Evolutionary conservation across 2,329 filamentous ascomycete species (phyloP), one percentile per base, ranked within the genome.

Genomic region (Colletotrichum spinosum): DNA sequence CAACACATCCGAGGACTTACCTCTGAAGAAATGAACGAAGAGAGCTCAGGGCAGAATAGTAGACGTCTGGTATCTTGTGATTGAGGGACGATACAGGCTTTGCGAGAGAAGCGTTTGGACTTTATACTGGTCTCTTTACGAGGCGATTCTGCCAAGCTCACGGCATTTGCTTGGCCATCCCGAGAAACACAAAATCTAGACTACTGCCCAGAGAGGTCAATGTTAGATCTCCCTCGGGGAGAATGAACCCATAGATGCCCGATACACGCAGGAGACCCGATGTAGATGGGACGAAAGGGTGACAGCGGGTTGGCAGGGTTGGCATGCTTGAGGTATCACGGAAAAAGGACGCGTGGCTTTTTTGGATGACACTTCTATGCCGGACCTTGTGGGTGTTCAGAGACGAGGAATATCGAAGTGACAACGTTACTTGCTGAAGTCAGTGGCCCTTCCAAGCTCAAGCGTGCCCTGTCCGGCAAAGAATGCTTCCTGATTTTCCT

Each of bases 21-120:
- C 81, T 83, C 80, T 80, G 77, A 77, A 79, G 73, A 71, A 75
- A 82, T 79, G 79, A 81, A 79, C 79, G 78, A 78, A 73, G 79
- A 78, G 78, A 25, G 25, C 25, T 25, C 25, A 77, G 74, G 72
- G 64, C 71, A 63, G 68, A 67, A 69, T 48, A 71, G 42, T 44
- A 56, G 72, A 73, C 33, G 11, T 7, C 9, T 38, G 9, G 71
- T 69, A 5, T 25, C 25, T 4, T 25, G 25, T 25, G 25, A 25
- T 4, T 25, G 25, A 25, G 25, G 52, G 57, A 69, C 67, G 67
- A 68, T 71, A 64, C 51, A 68, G 69, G 69, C 25, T 25, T 25
- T 5, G 25, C 25, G 25, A 1, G 25, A 25, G 54, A 59, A 55
- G 57, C 66, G 60, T 71, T 71, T 81, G 25, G 25, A 25, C 25